Evolutionary conservation across 2,329 filamentous ascomycete genomes (phyloP), one percentile per base, ranked within the genome.

Genomic region (Trichoderma endophyticum): DNA sequence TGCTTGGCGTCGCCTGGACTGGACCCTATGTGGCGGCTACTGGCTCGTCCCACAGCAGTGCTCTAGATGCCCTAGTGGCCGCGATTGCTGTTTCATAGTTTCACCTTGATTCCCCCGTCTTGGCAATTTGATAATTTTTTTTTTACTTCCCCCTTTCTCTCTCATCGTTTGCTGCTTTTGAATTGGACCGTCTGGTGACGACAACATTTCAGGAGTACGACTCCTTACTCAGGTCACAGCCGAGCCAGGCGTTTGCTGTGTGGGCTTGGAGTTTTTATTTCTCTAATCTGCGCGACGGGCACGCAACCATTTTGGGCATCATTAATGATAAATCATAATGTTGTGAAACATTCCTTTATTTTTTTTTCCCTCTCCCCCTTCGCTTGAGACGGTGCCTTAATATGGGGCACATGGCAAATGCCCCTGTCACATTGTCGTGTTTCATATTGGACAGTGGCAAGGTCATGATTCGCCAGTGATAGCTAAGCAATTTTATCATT

Each of bases 11-110:
- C 2, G 82, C 87, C n/a, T 93, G 91, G 91, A 83, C 86, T 1
- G 91, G 90, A 0, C 90, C 91, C 0, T 87, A 87, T 51, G 76
- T 81, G 3, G 78, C 78, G 1, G 83, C 85, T 51, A 86, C 84
- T 1, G 88, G 90, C 1, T 84, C 86, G 62, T 88, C 89, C 26
- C 91, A 93, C 60, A 88, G 87, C 76, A 89, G 88, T 21, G 91
- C 89, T 0, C 80, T 93, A 80, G 91, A 93, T 80, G 87, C 86
- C 43, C 81, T 93, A 34, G 88, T 93, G 72, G 91, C 89, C 32
- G 90, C 90, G 7, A 78, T 86, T 75, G 81, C 80, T 26, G 82
- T 84, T 15, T 77, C 78, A 48, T 80, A 75, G 75, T 71, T 69
- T 59, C 24, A 28, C 36, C 51, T 59, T 28, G 34, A 30, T 61